Evolutionary conservation across 2,329 filamentous ascomycete genomes (phyloP).

Genomic region (Clonostachys byssicola): DNA sequence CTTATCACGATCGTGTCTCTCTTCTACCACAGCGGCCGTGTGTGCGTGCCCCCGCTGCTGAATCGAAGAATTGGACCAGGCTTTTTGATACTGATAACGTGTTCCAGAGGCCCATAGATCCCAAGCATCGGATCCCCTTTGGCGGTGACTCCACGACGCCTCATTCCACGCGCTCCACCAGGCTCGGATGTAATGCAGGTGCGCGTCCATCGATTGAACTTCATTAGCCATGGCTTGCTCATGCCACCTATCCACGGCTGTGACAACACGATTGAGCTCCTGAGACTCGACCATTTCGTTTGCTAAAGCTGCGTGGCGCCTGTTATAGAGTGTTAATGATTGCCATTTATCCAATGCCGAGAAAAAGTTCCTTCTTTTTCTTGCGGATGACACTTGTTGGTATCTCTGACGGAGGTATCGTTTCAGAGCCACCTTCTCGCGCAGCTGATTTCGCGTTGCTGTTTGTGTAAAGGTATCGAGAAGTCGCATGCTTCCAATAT

Average conservation of each 20-base stretch:
- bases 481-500: conserved; percentile 18
- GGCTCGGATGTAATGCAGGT: conserved; percentile 9
- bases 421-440: conserved; percentile 19
- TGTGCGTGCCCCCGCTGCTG: conserved; percentile 30
- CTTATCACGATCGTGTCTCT: conserved; percentile 23
- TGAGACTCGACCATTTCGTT: conserved; percentile 7
- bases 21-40: conserved; percentile 22
- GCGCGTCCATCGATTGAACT: conserved; percentile 8
- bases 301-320: conserved; percentile 7
- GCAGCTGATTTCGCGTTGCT: conserved; percentile 14
- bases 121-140: conserved; percentile 17
- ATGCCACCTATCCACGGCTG: conserved; percentile 11
- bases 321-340: conserved; percentile 5
- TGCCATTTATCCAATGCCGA: conserved; percentile 22
- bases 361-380: conserved; percentile 24
- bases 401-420: conserved; percentile 26
- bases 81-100: conserved; percentile 24
- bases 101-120: conserved; percentile 22
- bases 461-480: conserved; percentile 16
- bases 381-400: conserved; percentile 22
- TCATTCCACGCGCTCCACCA: conserved; percentile 15
- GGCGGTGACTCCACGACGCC: conserved; percentile 10
- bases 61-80: conserved; percentile 28
- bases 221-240: conserved; percentile 8
- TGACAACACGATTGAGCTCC: conserved; percentile 5